These are phyloP conservation scores for Penicillium manginii DNA, from an alignment of 495 filamentous ascomycete species.

Conservation along the genomic window DNA sequence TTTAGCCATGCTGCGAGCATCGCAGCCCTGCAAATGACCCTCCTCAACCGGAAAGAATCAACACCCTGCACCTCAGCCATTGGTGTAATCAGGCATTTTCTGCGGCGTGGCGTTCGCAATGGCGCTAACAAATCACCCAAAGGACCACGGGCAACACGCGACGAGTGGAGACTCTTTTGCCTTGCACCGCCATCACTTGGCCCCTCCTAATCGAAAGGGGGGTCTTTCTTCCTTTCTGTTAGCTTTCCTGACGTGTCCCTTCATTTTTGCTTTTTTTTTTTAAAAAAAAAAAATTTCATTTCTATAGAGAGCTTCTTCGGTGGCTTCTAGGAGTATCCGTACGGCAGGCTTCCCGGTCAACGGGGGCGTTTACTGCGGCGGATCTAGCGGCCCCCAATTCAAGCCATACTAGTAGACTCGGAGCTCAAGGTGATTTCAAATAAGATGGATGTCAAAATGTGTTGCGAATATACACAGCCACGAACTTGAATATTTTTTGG, in stretches of 20 bases:
- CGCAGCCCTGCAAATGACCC: constrained; percentile 11
- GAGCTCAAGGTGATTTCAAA: not conserved
- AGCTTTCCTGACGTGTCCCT: not conserved
- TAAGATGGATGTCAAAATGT: not conserved
- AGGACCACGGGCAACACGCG: constrained; percentile 16
- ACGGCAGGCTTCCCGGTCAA: not conserved
- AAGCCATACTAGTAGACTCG: not conserved
- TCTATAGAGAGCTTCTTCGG: not conserved
- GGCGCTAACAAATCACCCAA: constrained; percentile 2
- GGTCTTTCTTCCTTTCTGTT: not conserved
- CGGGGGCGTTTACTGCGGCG: constrained; percentile 6
- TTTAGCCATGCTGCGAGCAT: constrained; percentile 5
- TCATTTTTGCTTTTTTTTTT: not conserved
- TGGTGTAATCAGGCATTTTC: constrained; percentile 14
- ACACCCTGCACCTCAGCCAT: constrained; percentile 15
- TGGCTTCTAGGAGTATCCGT: constrained; percentile 3
- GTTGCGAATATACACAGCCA: not conserved
- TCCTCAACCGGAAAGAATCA: constrained; percentile 24
- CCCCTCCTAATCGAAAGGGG: constrained; percentile 4
- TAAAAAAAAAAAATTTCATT: not conserved
- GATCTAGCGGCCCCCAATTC: not conserved
- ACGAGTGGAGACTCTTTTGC: constrained; percentile 14
- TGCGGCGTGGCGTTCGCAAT: constrained; percentile 1
- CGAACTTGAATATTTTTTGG: not conserved
- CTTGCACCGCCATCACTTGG: not conserved